Evolutionary conservation across 2,329 filamentous ascomycete species (phyloP), one percentile per base, ranked within the genome.

Genomic region (Pseudogymnoascus sp.): DNA sequence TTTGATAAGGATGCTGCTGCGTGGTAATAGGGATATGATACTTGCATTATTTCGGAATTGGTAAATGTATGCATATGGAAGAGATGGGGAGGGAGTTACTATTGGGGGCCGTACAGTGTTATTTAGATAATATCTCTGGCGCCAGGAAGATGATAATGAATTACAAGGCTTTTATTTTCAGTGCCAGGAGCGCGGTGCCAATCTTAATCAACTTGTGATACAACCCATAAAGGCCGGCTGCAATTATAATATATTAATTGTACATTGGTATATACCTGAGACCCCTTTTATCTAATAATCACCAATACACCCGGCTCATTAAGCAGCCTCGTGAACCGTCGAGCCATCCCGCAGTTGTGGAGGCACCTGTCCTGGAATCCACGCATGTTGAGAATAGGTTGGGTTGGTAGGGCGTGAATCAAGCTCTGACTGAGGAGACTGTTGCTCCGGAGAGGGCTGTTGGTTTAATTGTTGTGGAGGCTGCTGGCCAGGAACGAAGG

Each of bases 1-100:
- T 99, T 99, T 75, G 94, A 99, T 76, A 83, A 86, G 65, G 92
- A 96, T 75, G 83, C 85, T 69, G 87, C 88, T 61, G 83, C 90
- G 63, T 73, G 71, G 71, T 73, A 60, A 53, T 14, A 53, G 28
- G 47, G 15, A 53, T 53, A 33, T 2, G 15, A 53, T 53, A 33
- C 2, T 9, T 18, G 28, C 28, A 53, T 53, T 33, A 4, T 28
- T 50, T 53, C 33, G 9, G 47, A 12, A 50, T 30, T 30, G 7
- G 25, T n/a, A n/a, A 30, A 18, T 53, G 47, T 53, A 53, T 53
- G 28, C 47, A 53, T 53, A 53, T 33, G 28, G 28, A 53, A 33
- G 47, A 30, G 41, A 15, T 50, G 22, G 25, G 14, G 28, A 7
- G 28, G 25, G 47, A 33, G n/a, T 33, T 53, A 53, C n/a, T 53